These are phyloP conservation scores for Prunus mongolica DNA, from an alignment of 306 rosid genomes.

Conservation along the genomic window DNA sequence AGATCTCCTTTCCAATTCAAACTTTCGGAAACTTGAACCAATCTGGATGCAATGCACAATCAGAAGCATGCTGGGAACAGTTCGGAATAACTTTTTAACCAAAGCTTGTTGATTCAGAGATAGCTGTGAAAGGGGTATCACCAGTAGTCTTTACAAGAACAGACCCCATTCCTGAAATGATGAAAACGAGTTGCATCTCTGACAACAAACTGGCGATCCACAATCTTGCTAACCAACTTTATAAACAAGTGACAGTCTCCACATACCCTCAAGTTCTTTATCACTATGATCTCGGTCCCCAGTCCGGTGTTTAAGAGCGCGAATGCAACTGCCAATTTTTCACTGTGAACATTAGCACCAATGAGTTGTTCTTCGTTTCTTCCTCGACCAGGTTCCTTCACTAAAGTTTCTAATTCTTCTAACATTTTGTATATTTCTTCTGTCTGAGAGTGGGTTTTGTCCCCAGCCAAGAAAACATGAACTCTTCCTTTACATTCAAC, in stretches of 20 bases:
- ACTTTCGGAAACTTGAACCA: not conserved
- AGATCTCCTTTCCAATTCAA: not conserved
- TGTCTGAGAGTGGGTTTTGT: constrained; percentile 46
- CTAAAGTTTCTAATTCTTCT: constrained; percentile 51
- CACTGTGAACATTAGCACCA: constrained; percentile 69
- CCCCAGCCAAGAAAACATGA: constrained; percentile 74
- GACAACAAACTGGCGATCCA: constrained; percentile 63
- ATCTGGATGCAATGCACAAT: not conserved
- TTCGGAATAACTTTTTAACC: not conserved
- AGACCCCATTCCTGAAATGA: constrained; percentile 67
- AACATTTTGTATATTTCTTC: constrained; percentile 56
- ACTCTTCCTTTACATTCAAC: constrained; percentile 64
- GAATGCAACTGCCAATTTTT: constrained; percentile 71
- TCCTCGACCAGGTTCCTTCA: constrained; percentile 33
- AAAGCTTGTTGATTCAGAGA: not conserved
- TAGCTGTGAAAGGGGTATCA: constrained; percentile 5
- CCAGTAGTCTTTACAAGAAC: constrained; percentile 95
- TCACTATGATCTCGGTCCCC: constrained; percentile 64
- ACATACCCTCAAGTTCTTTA: constrained; percentile 84
- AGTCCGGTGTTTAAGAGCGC: constrained; percentile 50
- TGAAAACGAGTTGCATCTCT: constrained; percentile 92
- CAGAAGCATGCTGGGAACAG: not conserved
- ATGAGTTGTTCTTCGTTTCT: constrained; percentile 35
- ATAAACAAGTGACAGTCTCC: constrained; percentile 74
- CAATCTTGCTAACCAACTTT: constrained; percentile 71